These are phyloP conservation scores for Leptodontidium sp. DNA, from an alignment of 2,329 filamentous ascomycete species.

Conservation along the genomic window DNA sequence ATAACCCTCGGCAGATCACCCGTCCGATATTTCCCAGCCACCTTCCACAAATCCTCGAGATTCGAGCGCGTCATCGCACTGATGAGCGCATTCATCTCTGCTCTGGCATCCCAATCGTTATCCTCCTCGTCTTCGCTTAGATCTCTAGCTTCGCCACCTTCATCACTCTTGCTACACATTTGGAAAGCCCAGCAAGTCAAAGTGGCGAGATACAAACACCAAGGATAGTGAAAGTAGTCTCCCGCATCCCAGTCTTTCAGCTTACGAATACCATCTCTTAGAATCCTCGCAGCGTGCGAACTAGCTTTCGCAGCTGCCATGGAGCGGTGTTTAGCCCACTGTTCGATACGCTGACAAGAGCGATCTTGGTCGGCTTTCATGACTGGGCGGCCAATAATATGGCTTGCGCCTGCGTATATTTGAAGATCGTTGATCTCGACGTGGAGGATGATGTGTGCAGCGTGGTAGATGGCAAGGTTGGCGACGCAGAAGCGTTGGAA, in stretches of 20 bases:
- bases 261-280: conserved; percentile 58
- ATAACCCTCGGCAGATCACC: conserved; percentile 63
- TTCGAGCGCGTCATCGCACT: conserved; percentile 48
- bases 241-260: conserved; percentile 60
- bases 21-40: conserved; percentile 56
- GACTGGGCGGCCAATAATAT: conserved; percentile 65
- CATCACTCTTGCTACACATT: conserved; percentile 47
- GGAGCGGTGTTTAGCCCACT: conserved; percentile 53
- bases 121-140: conserved; percentile 49
- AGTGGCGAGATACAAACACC: conserved; percentile 67
- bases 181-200: conserved; percentile 66
- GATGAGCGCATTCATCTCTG: conserved; percentile 57
- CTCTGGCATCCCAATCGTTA: conserved; percentile 58
- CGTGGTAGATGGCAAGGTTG: conserved; percentile 64
- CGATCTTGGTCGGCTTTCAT: conserved; percentile 57
- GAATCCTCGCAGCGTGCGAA: conserved; percentile 62
- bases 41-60: conserved; percentile 47
- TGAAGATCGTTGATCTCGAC: conserved; percentile 68
- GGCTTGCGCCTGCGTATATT: conserved; percentile 65
- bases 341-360: conserved; percentile 59
- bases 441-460: conserved; percentile 63
- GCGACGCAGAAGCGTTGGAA: conserved; percentile 59
- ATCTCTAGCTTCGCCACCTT: conserved; percentile 14
- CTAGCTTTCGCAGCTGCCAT: conserved; percentile 53
- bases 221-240: conserved; percentile 67